Percentiles rank a stretch among this genome's conserved stretches.
Conservation (phyloP, 495 filamentous ascomycete species). For the Daldinia decipiens region DNA sequence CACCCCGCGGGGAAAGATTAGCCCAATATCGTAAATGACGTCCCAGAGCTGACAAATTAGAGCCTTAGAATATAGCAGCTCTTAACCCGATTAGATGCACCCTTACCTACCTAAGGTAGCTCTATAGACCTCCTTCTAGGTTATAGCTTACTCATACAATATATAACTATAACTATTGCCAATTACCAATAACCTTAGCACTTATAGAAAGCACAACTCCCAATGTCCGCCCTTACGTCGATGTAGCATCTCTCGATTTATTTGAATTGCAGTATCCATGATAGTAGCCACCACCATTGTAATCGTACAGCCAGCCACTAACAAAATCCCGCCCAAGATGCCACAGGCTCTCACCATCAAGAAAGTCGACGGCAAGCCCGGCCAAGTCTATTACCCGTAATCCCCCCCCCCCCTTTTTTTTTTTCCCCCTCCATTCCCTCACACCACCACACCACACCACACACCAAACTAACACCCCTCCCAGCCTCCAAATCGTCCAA, state of each 20-base stretch:
- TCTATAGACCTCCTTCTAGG: not conserved
- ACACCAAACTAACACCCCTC: not conserved
- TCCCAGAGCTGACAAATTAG: conserved; percentile 32
- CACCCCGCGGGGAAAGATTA: conserved; percentile 32
- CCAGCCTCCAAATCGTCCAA: conserved; percentile 68
- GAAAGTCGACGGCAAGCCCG: conserved; percentile 76
- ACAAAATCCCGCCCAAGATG: conserved; percentile 49
- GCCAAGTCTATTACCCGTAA: conserved; percentile 84
- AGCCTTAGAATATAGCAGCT: not conserved
- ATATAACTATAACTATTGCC: not conserved
- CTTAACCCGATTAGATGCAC: conserved; percentile 1
- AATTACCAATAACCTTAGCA: not conserved
- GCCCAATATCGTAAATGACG: conserved; percentile 19
- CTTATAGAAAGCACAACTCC: not conserved
- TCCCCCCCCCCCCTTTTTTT: conserved; percentile 24
- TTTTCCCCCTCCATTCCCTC: conserved; percentile 31
- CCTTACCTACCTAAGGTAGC: not conserved
- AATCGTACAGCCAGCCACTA: not conserved
- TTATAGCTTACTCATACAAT: not conserved
- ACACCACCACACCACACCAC: no score
- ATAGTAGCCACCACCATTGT: not conserved
- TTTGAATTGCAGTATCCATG: not conserved
- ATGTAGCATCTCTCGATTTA: not conserved
- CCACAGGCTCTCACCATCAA: conserved; percentile 60
- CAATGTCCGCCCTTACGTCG: not conserved